Evolutionary conservation across 129 eudicot species (phyloP).

Genomic region (Helianthus tuberosus): DNA sequence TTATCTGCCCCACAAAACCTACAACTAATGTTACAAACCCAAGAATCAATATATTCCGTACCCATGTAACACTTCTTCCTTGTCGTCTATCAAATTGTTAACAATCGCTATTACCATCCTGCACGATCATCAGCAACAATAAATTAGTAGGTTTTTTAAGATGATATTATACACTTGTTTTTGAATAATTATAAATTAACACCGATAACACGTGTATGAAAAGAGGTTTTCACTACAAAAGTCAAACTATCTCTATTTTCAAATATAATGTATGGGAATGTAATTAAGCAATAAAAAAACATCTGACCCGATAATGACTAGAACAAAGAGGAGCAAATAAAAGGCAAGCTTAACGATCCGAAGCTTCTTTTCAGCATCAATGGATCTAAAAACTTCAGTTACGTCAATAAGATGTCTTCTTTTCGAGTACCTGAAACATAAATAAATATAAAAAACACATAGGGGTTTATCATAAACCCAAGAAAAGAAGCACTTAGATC

Average conservation of each 20-base stretch:
- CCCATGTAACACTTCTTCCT: constrained; percentile 40
- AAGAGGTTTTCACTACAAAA: background rate
- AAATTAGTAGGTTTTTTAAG: background rate
- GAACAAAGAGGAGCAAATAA: constrained; percentile 59
- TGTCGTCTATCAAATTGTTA: constrained; percentile 47
- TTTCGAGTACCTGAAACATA: constrained; percentile 58
- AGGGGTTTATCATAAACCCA: background rate
- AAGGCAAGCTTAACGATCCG: constrained; percentile 64
- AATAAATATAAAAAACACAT: background rate
- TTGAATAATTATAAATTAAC: background rate
- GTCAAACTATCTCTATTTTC: constrained; percentile 1
- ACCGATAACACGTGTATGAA: background rate
- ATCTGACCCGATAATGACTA: constrained; percentile 69
- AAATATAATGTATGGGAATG: background rate
- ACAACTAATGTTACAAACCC: constrained; percentile 25
- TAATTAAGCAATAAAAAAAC: constrained; percentile 10
- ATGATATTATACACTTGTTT: background rate
- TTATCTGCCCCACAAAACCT: background rate
- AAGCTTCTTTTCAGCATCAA: constrained; percentile 68
- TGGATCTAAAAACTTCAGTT: constrained; percentile 69
- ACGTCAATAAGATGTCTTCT: constrained; percentile 81
- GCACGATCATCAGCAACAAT: constrained; percentile 26
- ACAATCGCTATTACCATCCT: constrained; percentile 52
- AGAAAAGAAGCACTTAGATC: background rate
- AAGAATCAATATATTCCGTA: constrained; percentile 30